A percentile compares a stretch with the other conserved stretches of the same genome.
Evolutionary conservation across 208 protist species (phyloP).

Genomic region (Naegleria fowleri): DNA sequence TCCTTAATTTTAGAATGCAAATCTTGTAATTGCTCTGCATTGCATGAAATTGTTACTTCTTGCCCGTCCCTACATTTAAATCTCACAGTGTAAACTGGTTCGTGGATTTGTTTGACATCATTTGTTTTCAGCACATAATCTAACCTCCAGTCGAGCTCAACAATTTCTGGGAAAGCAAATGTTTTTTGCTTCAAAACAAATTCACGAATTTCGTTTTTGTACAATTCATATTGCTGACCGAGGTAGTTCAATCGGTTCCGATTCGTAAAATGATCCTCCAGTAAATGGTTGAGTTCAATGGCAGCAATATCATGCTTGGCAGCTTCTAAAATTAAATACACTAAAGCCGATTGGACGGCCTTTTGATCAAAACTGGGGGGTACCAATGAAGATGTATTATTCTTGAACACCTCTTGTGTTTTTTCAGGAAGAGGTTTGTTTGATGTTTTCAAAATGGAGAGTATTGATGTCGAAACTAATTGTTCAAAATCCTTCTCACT

Average conservation of each 20-base stretch:
- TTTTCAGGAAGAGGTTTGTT: neutral
- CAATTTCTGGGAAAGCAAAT: neutral
- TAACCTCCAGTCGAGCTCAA: constrained; percentile 9
- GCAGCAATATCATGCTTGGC: neutral
- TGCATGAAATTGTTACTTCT: constrained; percentile 13
- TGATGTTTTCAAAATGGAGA: neutral
- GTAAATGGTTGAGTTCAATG: neutral
- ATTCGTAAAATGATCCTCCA: neutral
- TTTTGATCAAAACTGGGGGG: neutral
- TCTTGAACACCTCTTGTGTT: neutral
- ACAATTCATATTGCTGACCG: neutral
- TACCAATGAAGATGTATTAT: neutral
- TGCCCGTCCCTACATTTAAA: neutral
- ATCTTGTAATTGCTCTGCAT: constrained; percentile 19
- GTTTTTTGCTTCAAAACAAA: neutral
- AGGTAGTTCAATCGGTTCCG: neutral
- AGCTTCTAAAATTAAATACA: neutral
- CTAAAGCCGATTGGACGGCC: neutral
- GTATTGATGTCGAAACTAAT: neutral
- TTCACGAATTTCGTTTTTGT: neutral
- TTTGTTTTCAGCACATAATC: constrained; percentile 14
- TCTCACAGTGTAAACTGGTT: neutral
- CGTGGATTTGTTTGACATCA: neutral
- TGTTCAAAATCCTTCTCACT: neutral
- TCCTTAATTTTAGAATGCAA: constrained; percentile 20